A percentile compares a stretch with the other conserved stretches of the same genome.
These are phyloP conservation scores for Westerdykella sp. DNA, from an alignment of 2,329 filamentous ascomycete genomes.

Conservation along the genomic window DNA sequence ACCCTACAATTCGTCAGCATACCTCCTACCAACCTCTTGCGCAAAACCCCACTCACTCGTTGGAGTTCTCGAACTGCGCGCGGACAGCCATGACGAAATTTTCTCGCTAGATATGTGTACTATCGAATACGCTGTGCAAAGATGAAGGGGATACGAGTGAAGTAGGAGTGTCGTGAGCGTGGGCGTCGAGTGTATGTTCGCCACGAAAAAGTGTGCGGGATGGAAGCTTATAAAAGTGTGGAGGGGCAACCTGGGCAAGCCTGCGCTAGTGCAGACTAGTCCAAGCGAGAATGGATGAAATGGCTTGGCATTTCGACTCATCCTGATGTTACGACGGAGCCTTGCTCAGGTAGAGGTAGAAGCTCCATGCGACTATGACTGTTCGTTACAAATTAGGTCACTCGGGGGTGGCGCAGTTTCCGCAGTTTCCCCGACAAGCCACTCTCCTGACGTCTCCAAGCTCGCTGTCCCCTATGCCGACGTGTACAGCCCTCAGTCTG, in stretches of 20 bases:
- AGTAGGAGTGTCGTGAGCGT: constrained; percentile 2
- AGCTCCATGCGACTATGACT: too few relatives aligned
- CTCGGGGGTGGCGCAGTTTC: too few relatives aligned
- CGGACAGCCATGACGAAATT: constrained; percentile 46
- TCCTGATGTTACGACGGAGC: too few relatives aligned
- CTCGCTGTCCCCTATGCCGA: too few relatives aligned
- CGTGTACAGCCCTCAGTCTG: too few relatives aligned
- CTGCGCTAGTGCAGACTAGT: too few relatives aligned
- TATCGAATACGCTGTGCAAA: neutral
- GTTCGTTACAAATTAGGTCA: too few relatives aligned
- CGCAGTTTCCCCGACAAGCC: too few relatives aligned
- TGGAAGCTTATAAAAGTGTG: neutral
- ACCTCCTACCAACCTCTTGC: neutral
- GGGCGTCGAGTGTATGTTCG: constrained; percentile 4
- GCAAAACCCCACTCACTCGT: constrained; percentile 59
- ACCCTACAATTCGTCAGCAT: constrained; percentile 53
- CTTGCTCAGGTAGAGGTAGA: too few relatives aligned
- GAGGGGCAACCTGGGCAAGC: neutral
- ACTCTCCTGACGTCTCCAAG: too few relatives aligned
- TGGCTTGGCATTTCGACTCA: neutral
- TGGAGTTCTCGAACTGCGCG: constrained; percentile 77
- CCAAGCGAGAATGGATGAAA: neutral
- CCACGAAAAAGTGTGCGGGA: constrained; percentile 5
- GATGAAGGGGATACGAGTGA: neutral
- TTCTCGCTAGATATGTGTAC: neutral